Base-by-base conservation (phyloP, 2,329 filamentous ascomycete species). In the Phialophora macrospora region DNA sequence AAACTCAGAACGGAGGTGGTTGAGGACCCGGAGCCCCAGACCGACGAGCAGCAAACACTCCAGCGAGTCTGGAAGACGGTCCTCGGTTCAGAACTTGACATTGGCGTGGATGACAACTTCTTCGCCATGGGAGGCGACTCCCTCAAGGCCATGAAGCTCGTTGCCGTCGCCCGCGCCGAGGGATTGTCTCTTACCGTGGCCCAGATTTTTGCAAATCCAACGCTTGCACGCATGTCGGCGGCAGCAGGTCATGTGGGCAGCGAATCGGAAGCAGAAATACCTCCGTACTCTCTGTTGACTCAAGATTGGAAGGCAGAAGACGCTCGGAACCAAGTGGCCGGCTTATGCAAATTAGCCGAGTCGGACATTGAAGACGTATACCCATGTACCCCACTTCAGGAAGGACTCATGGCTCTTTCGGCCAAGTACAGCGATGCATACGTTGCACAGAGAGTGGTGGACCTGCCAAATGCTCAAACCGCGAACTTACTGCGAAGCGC, bases 321-420 rank as follows among this genome's bases (percentile, higher is more conserved):
- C 30, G 30, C 30, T 32, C 30, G 30, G 30, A 32, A 32, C 30
- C 30, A 32, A 32, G 30, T 32, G 30, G 30, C 30, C 24, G 7
- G 3, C 2, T 60, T 70, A 14, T 75, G 74, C 44, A 41, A 63
- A 26, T 52, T 74, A 26, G 48, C 48, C 12, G 20, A n/a, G 68
- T 64, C 66, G 3, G 62, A 69, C 2, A 72, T 80, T 4, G 75
- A 79, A 58, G 78, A 81, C 65, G 73, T 75, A 4, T 78, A 80
- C 55, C 79, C 79, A 3, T 77, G 74, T 20, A 81, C 76, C n/a
- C 72, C 79, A 1, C 72, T 81, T 2, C 80, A 81, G 68, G 78
- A 80, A 70, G 81, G 79, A 1, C 72, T 83, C 0, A 73, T 80
- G 48, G 77, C 78, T 0, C 72, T 80, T 17, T 78, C 78, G 0